phyloP scores from a whole-genome alignment of 495 filamentous ascomycete genomes.

The Aspergillus leporis region DNA sequence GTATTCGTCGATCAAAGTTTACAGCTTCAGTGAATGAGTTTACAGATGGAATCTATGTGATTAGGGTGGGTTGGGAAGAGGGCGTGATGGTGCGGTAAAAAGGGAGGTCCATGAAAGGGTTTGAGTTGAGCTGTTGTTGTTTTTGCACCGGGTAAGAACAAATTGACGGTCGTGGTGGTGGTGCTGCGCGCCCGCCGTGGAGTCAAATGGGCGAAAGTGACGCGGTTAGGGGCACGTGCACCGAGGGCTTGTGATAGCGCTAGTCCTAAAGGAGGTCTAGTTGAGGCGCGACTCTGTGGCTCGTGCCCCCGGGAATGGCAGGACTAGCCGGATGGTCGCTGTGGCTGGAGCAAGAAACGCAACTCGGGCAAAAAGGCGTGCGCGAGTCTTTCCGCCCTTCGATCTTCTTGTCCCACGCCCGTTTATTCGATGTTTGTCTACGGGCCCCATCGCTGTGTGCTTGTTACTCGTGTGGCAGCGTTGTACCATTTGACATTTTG shows the following conservation, averaged over 20 bases:
- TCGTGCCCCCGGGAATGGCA: background rate
- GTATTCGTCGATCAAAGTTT: background rate
- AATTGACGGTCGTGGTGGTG: background rate
- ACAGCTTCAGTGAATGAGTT: background rate
- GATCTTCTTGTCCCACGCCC: conserved; percentile 4
- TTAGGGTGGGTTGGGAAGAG: background rate
- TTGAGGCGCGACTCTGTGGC: conserved; percentile 7
- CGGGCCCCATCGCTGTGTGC: background rate
- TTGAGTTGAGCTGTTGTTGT: conserved; percentile 5
- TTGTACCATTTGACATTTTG: background rate
- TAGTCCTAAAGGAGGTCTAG: conserved; percentile 16
- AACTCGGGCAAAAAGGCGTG: conserved; percentile 1
- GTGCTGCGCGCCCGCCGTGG: background rate
- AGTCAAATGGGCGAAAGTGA: conserved; percentile 2
- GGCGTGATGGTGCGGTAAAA: background rate
- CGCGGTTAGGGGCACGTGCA: conserved; percentile 16
- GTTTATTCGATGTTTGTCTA: background rate
- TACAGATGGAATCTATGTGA: background rate
- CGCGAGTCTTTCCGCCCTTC: conserved; percentile 19
- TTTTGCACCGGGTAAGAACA: background rate
- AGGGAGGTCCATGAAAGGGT: background rate
- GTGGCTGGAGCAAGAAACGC: background rate
- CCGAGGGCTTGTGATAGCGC: background rate
- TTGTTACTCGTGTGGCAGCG: background rate
- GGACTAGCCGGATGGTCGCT: background rate